Conservation (phyloP, 495 filamentous ascomycete species). For the Hyaloscypha hepaticicola region DNA sequence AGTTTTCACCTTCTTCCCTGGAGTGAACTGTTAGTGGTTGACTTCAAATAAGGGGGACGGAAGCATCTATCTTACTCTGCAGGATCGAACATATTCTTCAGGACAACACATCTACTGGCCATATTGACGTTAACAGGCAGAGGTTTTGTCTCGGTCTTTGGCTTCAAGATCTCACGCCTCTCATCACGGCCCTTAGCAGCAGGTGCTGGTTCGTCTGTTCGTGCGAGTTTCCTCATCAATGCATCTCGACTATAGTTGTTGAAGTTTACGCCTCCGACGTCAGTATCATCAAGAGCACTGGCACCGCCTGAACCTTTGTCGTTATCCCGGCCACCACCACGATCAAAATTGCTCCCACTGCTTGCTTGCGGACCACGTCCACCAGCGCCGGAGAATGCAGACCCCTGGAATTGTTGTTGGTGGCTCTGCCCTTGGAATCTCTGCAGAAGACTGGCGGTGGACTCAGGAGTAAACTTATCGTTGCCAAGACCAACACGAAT, state of each 20-base stretch:
- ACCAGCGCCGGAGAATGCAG: conserved; percentile 87
- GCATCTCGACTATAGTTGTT: conserved; percentile 97
- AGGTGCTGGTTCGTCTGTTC: conserved; percentile 81
- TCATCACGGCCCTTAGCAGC: conserved; percentile 60
- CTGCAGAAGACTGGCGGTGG: conserved; percentile 85
- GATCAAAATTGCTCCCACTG: conserved; percentile 80
- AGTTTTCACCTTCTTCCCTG: conserved; percentile 82
- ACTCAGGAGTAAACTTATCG: conserved; percentile 99
- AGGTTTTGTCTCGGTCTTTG: conserved; percentile 78
- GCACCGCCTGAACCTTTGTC: conserved; percentile 88
- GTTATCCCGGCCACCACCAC: conserved; percentile 84
- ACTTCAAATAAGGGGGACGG: neutral
- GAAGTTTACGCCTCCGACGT: conserved; percentile 98
- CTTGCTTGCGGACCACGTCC: conserved; percentile 86
- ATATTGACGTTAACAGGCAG: conserved; percentile 84
- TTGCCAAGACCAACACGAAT: conserved; percentile 99
- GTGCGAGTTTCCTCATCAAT: conserved; percentile 95
- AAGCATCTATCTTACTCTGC: conserved; percentile 69
- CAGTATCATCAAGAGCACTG: conserved; percentile 95
- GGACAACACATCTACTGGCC: conserved; percentile 90
- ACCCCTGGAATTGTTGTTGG: conserved; percentile 84
- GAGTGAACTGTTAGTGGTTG: conserved; percentile 35
- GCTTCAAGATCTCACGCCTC: conserved; percentile 68
- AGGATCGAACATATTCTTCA: conserved; percentile 95
- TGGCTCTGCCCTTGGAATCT: conserved; percentile 80